phyloP scores from a whole-genome alignment of 768 basidiomycete species.

The Flagelloscypha sp. region DNA sequence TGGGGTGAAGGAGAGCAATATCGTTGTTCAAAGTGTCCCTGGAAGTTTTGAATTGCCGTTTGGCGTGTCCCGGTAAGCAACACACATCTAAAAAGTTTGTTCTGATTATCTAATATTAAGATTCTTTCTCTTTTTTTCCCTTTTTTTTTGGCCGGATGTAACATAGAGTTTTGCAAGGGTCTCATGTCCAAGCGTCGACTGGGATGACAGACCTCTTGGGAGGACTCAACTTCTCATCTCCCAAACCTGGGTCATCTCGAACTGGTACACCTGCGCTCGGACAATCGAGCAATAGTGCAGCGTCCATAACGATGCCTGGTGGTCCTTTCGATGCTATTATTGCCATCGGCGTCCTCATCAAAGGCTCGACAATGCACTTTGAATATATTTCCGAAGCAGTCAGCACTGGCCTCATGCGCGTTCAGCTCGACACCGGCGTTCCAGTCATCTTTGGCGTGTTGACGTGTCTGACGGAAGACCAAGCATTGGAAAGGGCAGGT shows the following conservation, averaged over 20 bases:
- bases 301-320: conserved; percentile 31
- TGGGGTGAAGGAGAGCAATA: conserved; percentile 87
- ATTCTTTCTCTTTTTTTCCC: conserved; percentile 1
- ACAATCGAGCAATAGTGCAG: conserved; percentile 11
- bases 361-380: conserved; percentile 98
- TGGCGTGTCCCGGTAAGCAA: conserved; percentile 75
- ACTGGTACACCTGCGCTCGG: conserved; percentile 45
- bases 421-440: conserved; percentile 87
- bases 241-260: conserved; percentile 35
- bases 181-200: conserved; percentile 71
- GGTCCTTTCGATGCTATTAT: conserved; percentile 91
- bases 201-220: conserved; percentile 64
- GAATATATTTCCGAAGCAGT: conserved; percentile 97
- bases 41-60: conserved; percentile 92
- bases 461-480: conserved; percentile 87
- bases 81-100: no score
- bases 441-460: conserved; percentile 97
- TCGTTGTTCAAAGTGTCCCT: conserved; percentile 85
- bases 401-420: conserved; percentile 87
- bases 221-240: conserved; percentile 25
- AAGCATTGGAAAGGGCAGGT: conserved; percentile 92
- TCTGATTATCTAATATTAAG: conserved; percentile 1
- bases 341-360: conserved; percentile 96
- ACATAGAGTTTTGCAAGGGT: conserved; percentile 78
- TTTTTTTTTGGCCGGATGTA: conserved; percentile 7